Conservation (phyloP, 441 rosid genomes). For the Adansonia rubrostipa region DNA sequence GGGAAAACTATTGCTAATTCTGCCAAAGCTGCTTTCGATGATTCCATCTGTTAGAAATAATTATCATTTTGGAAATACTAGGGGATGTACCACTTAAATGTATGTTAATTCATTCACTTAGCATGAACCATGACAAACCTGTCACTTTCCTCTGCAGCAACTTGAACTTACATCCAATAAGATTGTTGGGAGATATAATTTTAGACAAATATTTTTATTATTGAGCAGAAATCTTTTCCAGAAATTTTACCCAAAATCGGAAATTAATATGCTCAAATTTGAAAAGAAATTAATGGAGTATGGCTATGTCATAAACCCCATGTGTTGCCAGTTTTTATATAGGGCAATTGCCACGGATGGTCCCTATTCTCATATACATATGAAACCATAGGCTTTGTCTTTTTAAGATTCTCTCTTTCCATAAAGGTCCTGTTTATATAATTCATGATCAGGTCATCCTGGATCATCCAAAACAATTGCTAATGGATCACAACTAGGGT, state of each 20-base stretch:
- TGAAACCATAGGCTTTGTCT: slow-evolving; percentile 10
- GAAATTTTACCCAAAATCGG: background rate
- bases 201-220: background rate
- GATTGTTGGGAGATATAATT: background rate
- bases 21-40: background rate
- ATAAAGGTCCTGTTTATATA: slow-evolving; percentile 59
- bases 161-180: background rate
- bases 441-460: slow-evolving; percentile 33
- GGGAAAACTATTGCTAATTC: background rate
- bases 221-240: background rate
- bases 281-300: background rate
- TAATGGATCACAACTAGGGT: background rate
- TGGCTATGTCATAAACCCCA: slow-evolving; percentile 2
- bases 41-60: background rate
- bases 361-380: slow-evolving; percentile 11
- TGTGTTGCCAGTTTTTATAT: background rate
- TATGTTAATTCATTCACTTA: background rate
- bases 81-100: background rate
- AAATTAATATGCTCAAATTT: background rate
- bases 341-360: background rate
- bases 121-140: background rate
- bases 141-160: background rate
- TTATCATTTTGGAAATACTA: background rate
- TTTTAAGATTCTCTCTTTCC: slow-evolving; percentile 49
- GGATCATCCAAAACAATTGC: background rate